Percentiles rank a stretch among this genome's conserved stretches.
These are phyloP conservation scores for Fusarium paranaense DNA, from an alignment of 2,329 filamentous ascomycete species.

Conservation along the genomic window DNA sequence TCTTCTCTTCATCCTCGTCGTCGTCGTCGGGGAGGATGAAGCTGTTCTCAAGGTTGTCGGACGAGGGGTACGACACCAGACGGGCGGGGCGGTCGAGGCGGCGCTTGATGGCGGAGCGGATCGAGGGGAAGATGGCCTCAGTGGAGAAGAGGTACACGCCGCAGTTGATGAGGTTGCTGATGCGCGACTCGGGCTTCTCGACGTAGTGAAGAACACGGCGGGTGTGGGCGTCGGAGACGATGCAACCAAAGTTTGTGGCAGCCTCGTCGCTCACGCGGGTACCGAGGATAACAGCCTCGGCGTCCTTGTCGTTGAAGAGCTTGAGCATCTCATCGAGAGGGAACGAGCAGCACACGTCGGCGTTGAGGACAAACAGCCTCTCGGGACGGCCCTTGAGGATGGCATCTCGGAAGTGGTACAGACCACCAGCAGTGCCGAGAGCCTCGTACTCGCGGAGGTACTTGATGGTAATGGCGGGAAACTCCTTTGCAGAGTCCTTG, in stretches of 20 bases:
- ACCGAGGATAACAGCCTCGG: conserved; percentile 95
- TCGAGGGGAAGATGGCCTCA: conserved; percentile 95
- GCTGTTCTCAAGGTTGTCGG: conserved; percentile 86
- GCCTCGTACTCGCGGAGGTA: conserved; percentile 98
- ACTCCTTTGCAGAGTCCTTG: conserved; percentile 86
- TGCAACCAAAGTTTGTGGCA: conserved; percentile 96
- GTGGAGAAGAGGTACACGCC: conserved; percentile 98
- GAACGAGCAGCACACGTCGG: conserved; percentile 99
- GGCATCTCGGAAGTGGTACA: conserved; percentile 99
- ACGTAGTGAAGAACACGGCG: conserved; percentile 98
- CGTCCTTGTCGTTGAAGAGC: conserved; percentile 93
- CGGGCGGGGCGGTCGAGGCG: conserved; percentile 86
- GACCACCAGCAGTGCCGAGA: conserved; percentile 91
- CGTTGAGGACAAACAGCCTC: conserved; percentile 96
- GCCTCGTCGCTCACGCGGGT: conserved; percentile 92
- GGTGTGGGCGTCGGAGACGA: conserved; percentile 92
- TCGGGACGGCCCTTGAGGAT: conserved; percentile 96
- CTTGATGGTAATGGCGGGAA: conserved; percentile 86
- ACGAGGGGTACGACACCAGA: conserved; percentile 93
- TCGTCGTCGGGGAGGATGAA: conserved; percentile 61
- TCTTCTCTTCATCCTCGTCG: conserved; percentile 80
- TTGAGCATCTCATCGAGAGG: conserved; percentile 95
- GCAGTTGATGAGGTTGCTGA: conserved; percentile 99
- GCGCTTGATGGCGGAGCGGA: conserved; percentile 94
- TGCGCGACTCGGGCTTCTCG: conserved; percentile 97